Evolutionary conservation across 2,329 filamentous ascomycete species (phyloP), one percentile per base, ranked within the genome.

Genomic region (Cytospora piceae): DNA sequence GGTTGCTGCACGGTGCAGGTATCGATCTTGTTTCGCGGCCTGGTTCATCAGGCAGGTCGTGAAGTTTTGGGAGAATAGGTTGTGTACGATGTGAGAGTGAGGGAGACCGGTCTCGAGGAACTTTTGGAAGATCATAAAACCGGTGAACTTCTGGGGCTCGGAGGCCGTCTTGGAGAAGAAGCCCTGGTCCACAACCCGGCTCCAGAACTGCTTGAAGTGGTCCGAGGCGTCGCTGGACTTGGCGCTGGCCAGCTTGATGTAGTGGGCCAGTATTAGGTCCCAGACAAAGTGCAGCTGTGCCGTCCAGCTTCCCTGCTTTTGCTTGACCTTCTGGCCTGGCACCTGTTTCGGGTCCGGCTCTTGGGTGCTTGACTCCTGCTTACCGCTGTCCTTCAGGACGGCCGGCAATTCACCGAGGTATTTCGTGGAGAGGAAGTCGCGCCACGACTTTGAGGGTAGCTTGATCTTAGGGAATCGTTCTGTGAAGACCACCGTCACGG

Each of bases 141-240:
- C 95, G 77, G 93, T 93, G 73, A 92, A 93, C 77, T 97, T 98
- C 64, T 96, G 90, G 71, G 94, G 92, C 53, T 94, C 88, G 1
- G 93, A 96, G 9, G 94, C 90, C 14, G 85, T 87, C 64, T 90
- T 87, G 7, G 92, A 90, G 74, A 98, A 97, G 4, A 97, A 83
- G 11, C 91, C 90, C 74, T 94, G 91, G 77, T 97, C 94, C 67
- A 98, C 89, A 64, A 92, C 89, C 54, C 92, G 88, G 51, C 86
- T 87, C 94, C 94, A 98, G 74, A 97, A 96, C 56, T 90, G 86
- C 57, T 84, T 82, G 73, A 97, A 93, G 17, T 82, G 78, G 27
- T 83, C 76, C 37, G 76, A 74, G 0, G 74, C 72, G 22, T 77
- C 72, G 22, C 72, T 76, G 24, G 76, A 74, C 6, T 74, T 72